These are phyloP conservation scores for Sequoia sempervirens DNA, from an alignment of 75 land plant species.

Conservation along the genomic window DNA sequence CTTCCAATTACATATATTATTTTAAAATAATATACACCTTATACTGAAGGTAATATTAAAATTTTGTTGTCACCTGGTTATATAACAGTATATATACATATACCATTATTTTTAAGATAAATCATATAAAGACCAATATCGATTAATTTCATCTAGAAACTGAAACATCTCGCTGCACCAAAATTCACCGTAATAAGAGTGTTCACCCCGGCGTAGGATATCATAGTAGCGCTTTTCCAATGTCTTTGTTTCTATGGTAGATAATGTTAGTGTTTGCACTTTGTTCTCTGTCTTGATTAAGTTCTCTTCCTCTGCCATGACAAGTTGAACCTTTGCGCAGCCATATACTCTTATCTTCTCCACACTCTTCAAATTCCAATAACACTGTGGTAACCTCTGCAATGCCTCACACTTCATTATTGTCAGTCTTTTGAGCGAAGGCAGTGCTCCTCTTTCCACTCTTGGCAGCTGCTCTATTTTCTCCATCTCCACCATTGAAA, in stretches of 20 bases:
- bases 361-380: background rate
- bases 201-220: background rate
- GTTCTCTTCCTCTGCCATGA: background rate
- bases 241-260: background rate
- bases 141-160: no score
- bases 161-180: background rate
- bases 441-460: background rate
- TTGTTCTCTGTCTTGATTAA: background rate
- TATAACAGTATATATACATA: no score
- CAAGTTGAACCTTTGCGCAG: background rate
- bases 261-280: background rate
- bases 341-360: background rate
- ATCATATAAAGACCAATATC: no score
- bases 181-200: background rate
- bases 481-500: background rate
- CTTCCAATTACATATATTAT: no score
- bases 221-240: background rate
- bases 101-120: no score
- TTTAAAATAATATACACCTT: no score
- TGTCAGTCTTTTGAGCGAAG: background rate
- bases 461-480: background rate
- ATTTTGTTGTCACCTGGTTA: no score
- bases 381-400: background rate
- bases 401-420: background rate
- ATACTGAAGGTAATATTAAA: no score